These are phyloP conservation scores for Diaporthe citri DNA, from an alignment of 2,329 filamentous ascomycete species.

Conservation along the genomic window DNA sequence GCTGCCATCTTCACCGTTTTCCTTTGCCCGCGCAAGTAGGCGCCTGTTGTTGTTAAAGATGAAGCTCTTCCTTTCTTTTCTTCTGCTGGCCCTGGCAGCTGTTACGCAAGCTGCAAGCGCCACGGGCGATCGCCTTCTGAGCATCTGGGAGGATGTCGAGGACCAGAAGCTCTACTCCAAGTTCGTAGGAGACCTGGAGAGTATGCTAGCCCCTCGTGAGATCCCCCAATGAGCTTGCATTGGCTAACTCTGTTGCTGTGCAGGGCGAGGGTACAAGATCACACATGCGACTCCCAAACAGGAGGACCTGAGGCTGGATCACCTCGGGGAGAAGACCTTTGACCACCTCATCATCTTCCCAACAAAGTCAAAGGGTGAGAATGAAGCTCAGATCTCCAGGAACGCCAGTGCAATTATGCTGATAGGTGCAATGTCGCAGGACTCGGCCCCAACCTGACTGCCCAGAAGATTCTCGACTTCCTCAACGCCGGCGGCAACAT, in stretches of 20 bases:
- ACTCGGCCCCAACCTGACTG: constrained; percentile 88
- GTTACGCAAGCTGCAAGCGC: constrained; percentile 82
- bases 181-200: constrained; percentile 80
- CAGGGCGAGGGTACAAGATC: constrained; percentile 86
- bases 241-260: constrained; percentile 43
- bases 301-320: constrained; percentile 81
- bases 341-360: constrained; percentile 94
- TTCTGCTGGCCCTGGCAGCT: constrained; percentile 75
- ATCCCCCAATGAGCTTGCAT: constrained; percentile 28
- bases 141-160: constrained; percentile 84
- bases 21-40: constrained; percentile 40
- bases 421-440: constrained; percentile 60
- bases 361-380: constrained; percentile 85
- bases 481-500: constrained; percentile 93
- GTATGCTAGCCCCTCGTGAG: constrained; percentile 59
- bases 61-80: constrained; percentile 80
- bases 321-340: constrained; percentile 87
- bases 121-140: constrained; percentile 83
- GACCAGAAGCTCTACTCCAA: constrained; percentile 87
- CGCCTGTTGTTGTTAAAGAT: constrained; percentile 61
- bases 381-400: background rate
- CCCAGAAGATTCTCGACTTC: constrained; percentile 89
- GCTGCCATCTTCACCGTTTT: constrained; percentile 29
- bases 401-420: background rate
- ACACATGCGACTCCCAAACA: constrained; percentile 87